A percentile compares a stretch with the other conserved stretches of the same genome.
phyloP scores from a whole-genome alignment of 169 alveolate species.

The Plasmodium adleri region DNA sequence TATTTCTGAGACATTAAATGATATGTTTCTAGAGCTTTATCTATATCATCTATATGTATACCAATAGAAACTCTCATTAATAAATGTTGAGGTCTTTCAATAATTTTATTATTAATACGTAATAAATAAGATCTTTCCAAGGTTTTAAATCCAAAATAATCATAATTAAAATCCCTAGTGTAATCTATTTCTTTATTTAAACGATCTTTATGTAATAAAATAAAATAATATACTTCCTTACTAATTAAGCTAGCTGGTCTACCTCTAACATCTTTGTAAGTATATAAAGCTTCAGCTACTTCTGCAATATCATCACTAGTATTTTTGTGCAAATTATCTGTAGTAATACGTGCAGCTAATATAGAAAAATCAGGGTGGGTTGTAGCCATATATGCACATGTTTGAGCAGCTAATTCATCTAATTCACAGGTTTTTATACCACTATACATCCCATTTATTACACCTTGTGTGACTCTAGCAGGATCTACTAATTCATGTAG shows the following conservation, averaged over 20 bases:
- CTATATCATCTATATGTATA: constrained; percentile 96
- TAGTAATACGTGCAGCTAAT: constrained; percentile 98
- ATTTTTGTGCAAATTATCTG: constrained; percentile 96
- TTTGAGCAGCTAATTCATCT: constrained; percentile 98
- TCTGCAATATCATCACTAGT: constrained; percentile 92
- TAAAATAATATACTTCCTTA: constrained; percentile 93
- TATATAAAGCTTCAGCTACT: constrained; percentile 85
- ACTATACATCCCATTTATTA: constrained; percentile 93
- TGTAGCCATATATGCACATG: constrained; percentile 99
- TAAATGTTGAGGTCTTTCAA: constrained; percentile 98
- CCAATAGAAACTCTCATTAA: constrained; percentile 98
- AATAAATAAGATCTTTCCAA: constrained; percentile 95
- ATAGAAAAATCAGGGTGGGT: constrained; percentile 97
- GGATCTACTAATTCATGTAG: constrained; percentile 91
- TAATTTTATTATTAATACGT: constrained; percentile 92
- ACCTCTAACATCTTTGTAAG: constrained; percentile 90
- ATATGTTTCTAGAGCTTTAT: constrained; percentile 94
- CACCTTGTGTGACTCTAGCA: constrained; percentile 92
- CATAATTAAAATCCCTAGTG: constrained; percentile 95
- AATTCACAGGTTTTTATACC: constrained; percentile 95
- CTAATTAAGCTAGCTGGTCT: constrained; percentile 94
- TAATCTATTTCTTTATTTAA: constrained; percentile 94
- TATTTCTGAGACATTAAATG: constrained; percentile 95
- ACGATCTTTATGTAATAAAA: constrained; percentile 88
- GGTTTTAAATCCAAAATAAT: constrained; percentile 98